These are phyloP conservation scores for Trypanosoma vivax DNA, from an alignment of 208 protist species.

Conservation along the genomic window DNA sequence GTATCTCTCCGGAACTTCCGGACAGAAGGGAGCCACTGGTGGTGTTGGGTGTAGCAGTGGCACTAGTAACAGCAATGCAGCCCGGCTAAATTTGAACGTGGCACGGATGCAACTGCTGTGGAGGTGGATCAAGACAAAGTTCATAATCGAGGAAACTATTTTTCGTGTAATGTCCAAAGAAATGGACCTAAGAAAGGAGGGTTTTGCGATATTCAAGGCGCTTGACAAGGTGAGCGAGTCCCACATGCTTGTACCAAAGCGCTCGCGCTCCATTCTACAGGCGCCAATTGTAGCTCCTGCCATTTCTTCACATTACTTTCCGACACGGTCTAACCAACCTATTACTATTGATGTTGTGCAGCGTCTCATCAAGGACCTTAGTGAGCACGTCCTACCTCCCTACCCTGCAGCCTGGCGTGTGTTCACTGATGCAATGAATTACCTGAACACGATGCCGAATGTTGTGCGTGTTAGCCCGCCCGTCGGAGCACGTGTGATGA, in stretches of 20 bases:
- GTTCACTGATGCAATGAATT: conserved; percentile 78
- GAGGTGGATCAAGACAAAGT: conserved; percentile 78
- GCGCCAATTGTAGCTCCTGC: conserved; percentile 56
- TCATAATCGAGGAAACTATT: conserved; percentile 67
- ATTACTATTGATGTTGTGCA: conserved; percentile 71
- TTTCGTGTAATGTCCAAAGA: conserved; percentile 80
- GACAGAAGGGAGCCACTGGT: background rate
- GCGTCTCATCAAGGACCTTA: conserved; percentile 66
- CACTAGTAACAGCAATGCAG: conserved; percentile 4
- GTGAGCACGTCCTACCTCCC: conserved; percentile 59
- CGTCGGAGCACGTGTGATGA: conserved; percentile 54
- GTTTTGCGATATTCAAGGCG: conserved; percentile 82
- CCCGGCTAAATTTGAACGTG: conserved; percentile 47
- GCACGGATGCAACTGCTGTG: conserved; percentile 77
- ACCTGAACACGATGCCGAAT: conserved; percentile 81
- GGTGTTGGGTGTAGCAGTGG: background rate
- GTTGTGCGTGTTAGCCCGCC: conserved; percentile 65
- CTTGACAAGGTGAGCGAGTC: conserved; percentile 75
- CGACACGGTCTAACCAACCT: conserved; percentile 33
- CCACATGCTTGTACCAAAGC: conserved; percentile 61
- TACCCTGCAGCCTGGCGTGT: conserved; percentile 80
- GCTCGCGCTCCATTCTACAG: conserved; percentile 62
- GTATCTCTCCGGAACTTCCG: conserved; percentile 12
- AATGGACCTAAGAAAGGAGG: conserved; percentile 85
- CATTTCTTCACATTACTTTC: conserved; percentile 78